phyloP scores from a whole-genome alignment of 1,139 yeast species.

The Pichia sp. region DNA sequence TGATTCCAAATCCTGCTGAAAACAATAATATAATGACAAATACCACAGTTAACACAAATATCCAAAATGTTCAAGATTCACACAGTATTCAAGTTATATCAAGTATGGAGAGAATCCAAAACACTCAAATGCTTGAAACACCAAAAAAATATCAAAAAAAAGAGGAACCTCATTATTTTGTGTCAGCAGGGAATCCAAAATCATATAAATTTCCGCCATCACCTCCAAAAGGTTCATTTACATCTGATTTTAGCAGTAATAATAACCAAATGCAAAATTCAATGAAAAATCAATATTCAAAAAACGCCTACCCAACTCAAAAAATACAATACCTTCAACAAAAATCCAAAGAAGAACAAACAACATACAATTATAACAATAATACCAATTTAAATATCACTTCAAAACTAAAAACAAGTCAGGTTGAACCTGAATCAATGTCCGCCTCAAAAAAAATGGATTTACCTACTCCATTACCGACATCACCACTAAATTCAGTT shows the following conservation, averaged over 20 bases:
- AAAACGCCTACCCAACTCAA: no score
- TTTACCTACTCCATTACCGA: constrained; percentile 11
- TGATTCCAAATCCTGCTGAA: no score
- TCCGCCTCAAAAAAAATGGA: background rate
- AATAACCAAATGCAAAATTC: background rate
- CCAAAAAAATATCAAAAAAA: background rate
- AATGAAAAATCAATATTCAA: no score
- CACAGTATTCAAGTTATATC: constrained; percentile 1
- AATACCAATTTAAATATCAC: no score
- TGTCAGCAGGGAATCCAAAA: constrained; percentile 10
- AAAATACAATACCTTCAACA: no score
- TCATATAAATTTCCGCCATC: constrained; percentile 15
- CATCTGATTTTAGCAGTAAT: background rate
- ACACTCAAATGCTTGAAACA: background rate
- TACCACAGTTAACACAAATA: no score
- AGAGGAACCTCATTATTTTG: constrained; percentile 12
- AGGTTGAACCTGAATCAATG: background rate
- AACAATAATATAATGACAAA: no score
- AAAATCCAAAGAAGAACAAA: no score
- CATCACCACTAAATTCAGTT: constrained; percentile 15
- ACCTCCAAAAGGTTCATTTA: constrained; percentile 12
- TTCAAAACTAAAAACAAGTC: background rate
- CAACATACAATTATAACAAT: no score
- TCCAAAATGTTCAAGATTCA: no score
- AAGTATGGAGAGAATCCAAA: background rate